These are phyloP conservation scores for Chlorella variabilis DNA, from an alignment of 163 green algal genomes.

Conservation along the genomic window DNA sequence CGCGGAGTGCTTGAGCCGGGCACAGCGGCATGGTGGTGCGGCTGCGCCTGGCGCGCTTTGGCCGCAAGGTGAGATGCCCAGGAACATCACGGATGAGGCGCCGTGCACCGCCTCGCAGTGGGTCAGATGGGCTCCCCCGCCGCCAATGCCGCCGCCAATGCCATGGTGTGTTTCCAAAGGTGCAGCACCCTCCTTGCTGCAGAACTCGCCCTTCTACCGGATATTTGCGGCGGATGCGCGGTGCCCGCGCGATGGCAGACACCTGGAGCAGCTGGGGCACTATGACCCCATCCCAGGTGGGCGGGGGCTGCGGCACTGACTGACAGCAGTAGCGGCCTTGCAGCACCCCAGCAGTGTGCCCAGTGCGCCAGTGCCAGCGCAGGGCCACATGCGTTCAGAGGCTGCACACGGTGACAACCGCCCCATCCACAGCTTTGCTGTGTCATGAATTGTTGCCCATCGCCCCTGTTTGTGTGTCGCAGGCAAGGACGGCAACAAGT, in stretches of 20 bases:
- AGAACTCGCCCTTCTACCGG: slow-evolving; percentile 88
- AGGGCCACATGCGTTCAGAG: too few relatives aligned
- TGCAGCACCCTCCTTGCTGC: too few relatives aligned
- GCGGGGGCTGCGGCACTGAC: too few relatives aligned
- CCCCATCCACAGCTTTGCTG: too few relatives aligned
- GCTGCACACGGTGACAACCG: too few relatives aligned
- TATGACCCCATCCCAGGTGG: slow-evolving; percentile 83
- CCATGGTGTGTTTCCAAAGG: too few relatives aligned
- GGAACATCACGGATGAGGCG: neutral
- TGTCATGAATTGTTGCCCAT: neutral
- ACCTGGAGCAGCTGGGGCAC: slow-evolving; percentile 84
- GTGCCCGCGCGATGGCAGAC: slow-evolving; percentile 74
- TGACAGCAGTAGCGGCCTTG: too few relatives aligned
- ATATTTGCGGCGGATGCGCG: slow-evolving; percentile 83
- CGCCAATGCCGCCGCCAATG: too few relatives aligned
- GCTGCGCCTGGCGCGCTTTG: slow-evolving; percentile 86
- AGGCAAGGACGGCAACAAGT: slow-evolving; percentile 85
- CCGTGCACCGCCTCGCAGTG: too few relatives aligned
- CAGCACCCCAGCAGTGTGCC: neutral
- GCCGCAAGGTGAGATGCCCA: slow-evolving; percentile 57
- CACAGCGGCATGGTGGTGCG: slow-evolving; percentile 79
- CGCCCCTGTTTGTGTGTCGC: neutral
- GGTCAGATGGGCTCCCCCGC: too few relatives aligned
- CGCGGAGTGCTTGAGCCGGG: too few relatives aligned
- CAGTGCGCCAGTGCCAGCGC: too few relatives aligned